Percentiles rank a stretch among this genome's conserved stretches.
phyloP scores from a whole-genome alignment of 257 asterid genomes.

The Nicotiana attenuata region DNA sequence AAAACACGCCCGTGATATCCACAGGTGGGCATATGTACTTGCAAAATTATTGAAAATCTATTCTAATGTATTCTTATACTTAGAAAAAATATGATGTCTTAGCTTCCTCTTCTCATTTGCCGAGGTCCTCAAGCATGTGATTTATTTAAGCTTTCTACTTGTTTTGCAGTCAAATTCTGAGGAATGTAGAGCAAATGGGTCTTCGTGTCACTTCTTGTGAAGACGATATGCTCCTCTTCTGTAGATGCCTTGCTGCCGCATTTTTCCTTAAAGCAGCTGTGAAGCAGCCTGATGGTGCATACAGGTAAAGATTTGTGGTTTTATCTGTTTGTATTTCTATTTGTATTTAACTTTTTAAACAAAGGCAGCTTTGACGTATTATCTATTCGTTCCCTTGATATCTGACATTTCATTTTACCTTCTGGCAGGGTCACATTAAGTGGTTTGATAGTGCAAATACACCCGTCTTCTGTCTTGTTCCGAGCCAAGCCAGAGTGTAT shows the following conservation, averaged over 20 bases:
- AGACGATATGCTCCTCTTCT: constrained; percentile 65
- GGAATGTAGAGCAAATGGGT: constrained; percentile 80
- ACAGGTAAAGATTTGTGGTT: constrained; percentile 48
- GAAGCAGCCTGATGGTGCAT: constrained; percentile 88
- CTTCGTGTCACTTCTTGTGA: constrained; percentile 69
- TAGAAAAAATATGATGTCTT: background rate
- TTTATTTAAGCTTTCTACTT: constrained; percentile 11
- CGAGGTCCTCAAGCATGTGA: background rate
- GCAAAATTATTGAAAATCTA: background rate
- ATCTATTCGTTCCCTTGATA: background rate
- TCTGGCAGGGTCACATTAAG: constrained; percentile 74
- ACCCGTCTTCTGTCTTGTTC: constrained; percentile 83
- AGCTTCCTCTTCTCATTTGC: background rate
- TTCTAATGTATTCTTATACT: too few species aligned
- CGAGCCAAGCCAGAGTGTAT: constrained; percentile 83
- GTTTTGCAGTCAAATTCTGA: constrained; percentile 65
- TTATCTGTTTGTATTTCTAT: background rate
- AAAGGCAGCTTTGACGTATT: background rate
- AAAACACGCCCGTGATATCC: constrained; percentile 87
- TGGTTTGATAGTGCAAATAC: constrained; percentile 80
- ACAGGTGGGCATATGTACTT: constrained; percentile 49
- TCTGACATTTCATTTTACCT: constrained; percentile 12
- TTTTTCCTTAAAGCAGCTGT: constrained; percentile 93
- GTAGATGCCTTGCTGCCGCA: constrained; percentile 86
- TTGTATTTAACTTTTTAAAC: background rate